phyloP scores from a whole-genome alignment of 495 filamentous ascomycete species.

The Penicillium antarcticum region DNA sequence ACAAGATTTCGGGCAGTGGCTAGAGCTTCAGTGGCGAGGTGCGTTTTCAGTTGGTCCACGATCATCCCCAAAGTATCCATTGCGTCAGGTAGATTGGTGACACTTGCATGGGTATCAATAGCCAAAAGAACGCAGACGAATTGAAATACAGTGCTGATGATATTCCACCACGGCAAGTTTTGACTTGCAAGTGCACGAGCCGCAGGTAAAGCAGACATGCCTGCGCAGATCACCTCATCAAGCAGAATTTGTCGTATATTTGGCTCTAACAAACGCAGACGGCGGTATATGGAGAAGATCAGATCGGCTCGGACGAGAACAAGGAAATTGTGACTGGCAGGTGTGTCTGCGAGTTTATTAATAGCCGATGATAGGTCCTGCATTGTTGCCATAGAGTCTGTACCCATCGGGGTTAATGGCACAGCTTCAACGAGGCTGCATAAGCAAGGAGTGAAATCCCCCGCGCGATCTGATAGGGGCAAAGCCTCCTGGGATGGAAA shows the following conservation, averaged over 20 bases:
- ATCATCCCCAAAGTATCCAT: constrained; percentile 37
- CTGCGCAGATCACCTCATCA: constrained; percentile 15
- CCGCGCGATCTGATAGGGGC: neutral
- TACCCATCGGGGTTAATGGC: constrained; percentile 9
- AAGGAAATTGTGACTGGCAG: constrained; percentile 23
- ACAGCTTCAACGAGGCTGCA: constrained; percentile 18
- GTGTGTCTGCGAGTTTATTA: constrained; percentile 4
- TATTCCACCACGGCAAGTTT: constrained; percentile 40
- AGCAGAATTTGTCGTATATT: constrained; percentile 15
- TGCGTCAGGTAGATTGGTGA: constrained; percentile 28
- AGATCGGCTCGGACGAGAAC: constrained; percentile 33
- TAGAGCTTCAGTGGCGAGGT: constrained; percentile 36
- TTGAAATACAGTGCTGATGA: constrained; percentile 40
- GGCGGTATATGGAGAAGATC: constrained; percentile 36
- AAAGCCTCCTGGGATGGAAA: neutral
- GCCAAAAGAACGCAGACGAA: constrained; percentile 40
- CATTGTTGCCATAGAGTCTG: constrained; percentile 1
- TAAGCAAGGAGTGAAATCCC: constrained; percentile 18
- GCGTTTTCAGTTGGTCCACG: constrained; percentile 26
- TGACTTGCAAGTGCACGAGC: constrained; percentile 25
- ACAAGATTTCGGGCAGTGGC: constrained; percentile 34
- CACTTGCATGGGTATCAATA: constrained; percentile 32
- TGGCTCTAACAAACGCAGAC: constrained; percentile 30
- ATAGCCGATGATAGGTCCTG: constrained; percentile 17
- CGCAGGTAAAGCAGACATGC: constrained; percentile 17